These are phyloP conservation scores for Elaeis guineensis DNA, from an alignment of 176 grass and related monocot genomes.

Conservation along the genomic window DNA sequence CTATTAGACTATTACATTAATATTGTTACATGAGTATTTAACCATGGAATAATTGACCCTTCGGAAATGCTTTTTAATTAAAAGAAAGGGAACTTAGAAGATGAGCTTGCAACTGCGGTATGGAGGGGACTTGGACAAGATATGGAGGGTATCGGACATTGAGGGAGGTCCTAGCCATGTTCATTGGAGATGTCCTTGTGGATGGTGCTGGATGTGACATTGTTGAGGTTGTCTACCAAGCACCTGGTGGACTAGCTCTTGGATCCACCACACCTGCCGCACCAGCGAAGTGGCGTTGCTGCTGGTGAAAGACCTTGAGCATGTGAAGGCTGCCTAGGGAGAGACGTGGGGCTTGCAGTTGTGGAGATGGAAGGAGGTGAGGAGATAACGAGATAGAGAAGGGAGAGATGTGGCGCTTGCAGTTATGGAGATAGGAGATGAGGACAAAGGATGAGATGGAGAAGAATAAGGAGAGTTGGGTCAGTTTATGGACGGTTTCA, in stretches of 20 bases:
- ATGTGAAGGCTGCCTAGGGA: conserved; percentile 32
- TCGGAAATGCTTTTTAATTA: background rate
- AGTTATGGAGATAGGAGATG: too few species aligned
- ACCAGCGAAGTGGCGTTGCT: conserved; percentile 3
- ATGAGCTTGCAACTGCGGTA: conserved; percentile 57
- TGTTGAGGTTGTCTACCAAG: conserved; percentile 28
- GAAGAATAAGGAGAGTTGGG: too few species aligned
- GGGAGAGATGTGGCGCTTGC: conserved; percentile 3
- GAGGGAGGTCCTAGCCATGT: conserved; percentile 12
- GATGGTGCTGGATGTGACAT: conserved; percentile 35
- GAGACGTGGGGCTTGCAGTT: conserved; percentile 32
- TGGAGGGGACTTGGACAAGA: background rate
- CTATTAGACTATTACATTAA: too few species aligned
- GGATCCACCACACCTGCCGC: conserved; percentile 21
- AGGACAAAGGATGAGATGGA: too few species aligned
- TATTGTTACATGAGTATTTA: too few species aligned
- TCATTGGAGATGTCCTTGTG: conserved; percentile 41
- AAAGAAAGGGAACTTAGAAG: conserved; percentile 23
- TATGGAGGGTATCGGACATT: too few species aligned
- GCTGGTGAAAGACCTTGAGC: background rate
- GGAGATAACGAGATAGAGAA: conserved; percentile 27
- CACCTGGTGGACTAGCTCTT: conserved; percentile 13
- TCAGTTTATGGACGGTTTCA: too few species aligned
- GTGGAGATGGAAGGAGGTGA: conserved; percentile 36
- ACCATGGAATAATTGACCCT: too few species aligned